Percentiles rank a stretch among this genome's conserved stretches.
phyloP scores from a whole-genome alignment of 2,329 filamentous ascomycete genomes.

The Cladosporium sp. region DNA sequence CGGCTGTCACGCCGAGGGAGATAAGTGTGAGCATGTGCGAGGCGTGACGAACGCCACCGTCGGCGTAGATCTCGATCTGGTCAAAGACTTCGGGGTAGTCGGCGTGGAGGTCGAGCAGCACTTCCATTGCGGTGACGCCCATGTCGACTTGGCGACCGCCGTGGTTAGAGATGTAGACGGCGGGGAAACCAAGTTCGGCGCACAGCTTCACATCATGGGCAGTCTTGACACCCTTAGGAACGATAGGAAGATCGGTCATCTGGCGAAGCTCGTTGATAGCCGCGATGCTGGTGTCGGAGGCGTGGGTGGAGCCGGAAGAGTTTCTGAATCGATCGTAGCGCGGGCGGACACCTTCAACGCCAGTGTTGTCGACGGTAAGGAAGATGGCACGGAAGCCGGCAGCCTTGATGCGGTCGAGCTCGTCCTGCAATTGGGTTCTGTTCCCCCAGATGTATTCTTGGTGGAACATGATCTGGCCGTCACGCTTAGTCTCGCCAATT shows the following conservation, averaged over 20 bases:
- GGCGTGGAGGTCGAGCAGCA: slow-evolving; percentile 58
- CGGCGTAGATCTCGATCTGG: slow-evolving; percentile 52
- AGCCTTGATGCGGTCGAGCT: slow-evolving; percentile 48
- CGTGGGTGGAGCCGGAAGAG: slow-evolving; percentile 28
- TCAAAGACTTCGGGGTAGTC: slow-evolving; percentile 57
- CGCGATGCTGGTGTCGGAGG: slow-evolving; percentile 34
- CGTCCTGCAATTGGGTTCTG: slow-evolving; percentile 38
- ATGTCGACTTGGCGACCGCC: slow-evolving; percentile 63
- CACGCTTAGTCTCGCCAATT: slow-evolving; percentile 28
- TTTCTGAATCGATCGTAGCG: slow-evolving; percentile 33
- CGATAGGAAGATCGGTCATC: slow-evolving; percentile 36
- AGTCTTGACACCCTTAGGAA: slow-evolving; percentile 66
- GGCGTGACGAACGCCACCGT: slow-evolving; percentile 62
- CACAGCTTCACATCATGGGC: slow-evolving; percentile 59
- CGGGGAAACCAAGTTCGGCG: slow-evolving; percentile 58
- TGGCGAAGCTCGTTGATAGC: slow-evolving; percentile 31
- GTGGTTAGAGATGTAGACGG: slow-evolving; percentile 69
- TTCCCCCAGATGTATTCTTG: slow-evolving; percentile 48
- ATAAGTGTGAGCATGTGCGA: slow-evolving; percentile 65
- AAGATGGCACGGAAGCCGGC: slow-evolving; percentile 39
- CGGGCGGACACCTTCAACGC: slow-evolving; percentile 36
- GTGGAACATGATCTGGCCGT: slow-evolving; percentile 37
- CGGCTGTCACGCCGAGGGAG: slow-evolving; percentile 60
- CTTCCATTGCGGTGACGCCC: slow-evolving; percentile 52
- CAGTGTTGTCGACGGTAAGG: slow-evolving; percentile 38